A percentile compares a stretch with the other conserved stretches of the same genome.
phyloP scores from a whole-genome alignment of 108 stramenopile species.

The Pseudonitzschia delicatissima region DNA sequence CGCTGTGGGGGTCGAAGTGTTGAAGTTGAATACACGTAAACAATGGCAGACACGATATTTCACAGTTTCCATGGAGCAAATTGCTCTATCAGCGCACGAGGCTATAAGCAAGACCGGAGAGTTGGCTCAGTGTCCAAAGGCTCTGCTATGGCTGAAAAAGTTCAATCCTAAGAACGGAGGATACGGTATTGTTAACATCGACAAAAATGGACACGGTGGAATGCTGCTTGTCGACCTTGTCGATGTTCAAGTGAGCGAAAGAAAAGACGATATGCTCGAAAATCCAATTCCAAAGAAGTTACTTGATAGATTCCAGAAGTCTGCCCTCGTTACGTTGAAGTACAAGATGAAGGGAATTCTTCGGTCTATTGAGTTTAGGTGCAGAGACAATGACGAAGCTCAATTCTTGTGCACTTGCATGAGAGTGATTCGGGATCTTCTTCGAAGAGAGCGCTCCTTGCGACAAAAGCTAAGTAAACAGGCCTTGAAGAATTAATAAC shows the following conservation, averaged over 20 bases:
- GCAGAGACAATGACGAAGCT: constrained; percentile 41
- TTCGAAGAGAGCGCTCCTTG: constrained; percentile 30
- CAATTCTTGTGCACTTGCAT: constrained; percentile 45
- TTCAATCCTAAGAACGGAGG: constrained; percentile 30
- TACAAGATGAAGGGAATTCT: constrained; percentile 24
- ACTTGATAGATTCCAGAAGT: constrained; percentile 36
- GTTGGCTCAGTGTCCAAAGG: constrained; percentile 36
- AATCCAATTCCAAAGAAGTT: constrained; percentile 38
- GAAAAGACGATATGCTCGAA: constrained; percentile 18
- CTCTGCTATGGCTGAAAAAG: constrained; percentile 44
- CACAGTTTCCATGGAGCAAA: constrained; percentile 67
- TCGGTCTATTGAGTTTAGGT: constrained; percentile 33
- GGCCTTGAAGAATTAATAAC: neutral
- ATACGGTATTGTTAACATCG: constrained; percentile 33
- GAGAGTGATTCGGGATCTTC: constrained; percentile 36
- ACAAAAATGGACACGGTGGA: constrained; percentile 42
- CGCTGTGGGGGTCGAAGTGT: constrained; percentile 60
- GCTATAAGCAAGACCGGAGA: constrained; percentile 26
- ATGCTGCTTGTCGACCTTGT: constrained; percentile 32
- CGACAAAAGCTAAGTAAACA: constrained; percentile 17
- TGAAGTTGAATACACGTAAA: constrained; percentile 75
- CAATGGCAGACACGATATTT: constrained; percentile 77
- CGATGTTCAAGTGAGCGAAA: constrained; percentile 23
- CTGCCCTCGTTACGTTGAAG: constrained; percentile 28
- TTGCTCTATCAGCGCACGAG: constrained; percentile 38